Percentiles rank a stretch among this genome's conserved stretches.
These are phyloP conservation scores for Zasmidium citrigriseum DNA, from an alignment of 2,329 filamentous ascomycete species.

Conservation along the genomic window DNA sequence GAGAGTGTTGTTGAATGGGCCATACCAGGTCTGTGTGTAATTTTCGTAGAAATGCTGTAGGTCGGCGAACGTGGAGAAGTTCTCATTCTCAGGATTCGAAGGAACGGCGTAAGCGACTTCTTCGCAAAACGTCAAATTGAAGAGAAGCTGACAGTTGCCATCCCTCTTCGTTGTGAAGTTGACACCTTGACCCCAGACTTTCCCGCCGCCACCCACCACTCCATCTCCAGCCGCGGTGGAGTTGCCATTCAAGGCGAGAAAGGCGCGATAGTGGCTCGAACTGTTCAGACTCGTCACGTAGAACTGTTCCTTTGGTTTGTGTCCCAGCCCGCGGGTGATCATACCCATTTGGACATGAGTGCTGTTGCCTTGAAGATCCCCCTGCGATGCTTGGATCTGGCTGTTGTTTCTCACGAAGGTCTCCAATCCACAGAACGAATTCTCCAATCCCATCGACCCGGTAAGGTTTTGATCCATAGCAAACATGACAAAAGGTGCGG, in stretches of 20 bases:
- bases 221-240: conserved; percentile 56
- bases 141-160: conserved; percentile 81
- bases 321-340: conserved; percentile 66
- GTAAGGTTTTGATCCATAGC: conserved; percentile 64
- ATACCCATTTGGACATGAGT: conserved; percentile 56
- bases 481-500: conserved; percentile 72
- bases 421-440: conserved; percentile 78
- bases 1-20: conserved; percentile 78
- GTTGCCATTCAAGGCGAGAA: conserved; percentile 65
- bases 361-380: conserved; percentile 50
- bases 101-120: conserved; percentile 91
- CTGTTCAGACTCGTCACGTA: conserved; percentile 74
- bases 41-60: conserved; percentile 77
- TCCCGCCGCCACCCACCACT: conserved; percentile 70
- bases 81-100: conserved; percentile 67
- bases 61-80: conserved; percentile 35
- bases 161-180: conserved; percentile 80
- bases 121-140: conserved; percentile 84
- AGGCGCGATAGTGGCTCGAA: conserved; percentile 70
- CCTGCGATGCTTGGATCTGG: conserved; percentile 58
- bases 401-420: conserved; percentile 60
- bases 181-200: conserved; percentile 66
- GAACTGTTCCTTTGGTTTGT: conserved; percentile 82
- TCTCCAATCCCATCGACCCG: conserved; percentile 67
- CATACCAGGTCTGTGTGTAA: conserved; percentile 68